Percentiles rank a stretch among this genome's conserved stretches.
These are phyloP conservation scores for Scutellaria baicalensis DNA, from an alignment of 257 asterid genomes.

Conservation along the genomic window DNA sequence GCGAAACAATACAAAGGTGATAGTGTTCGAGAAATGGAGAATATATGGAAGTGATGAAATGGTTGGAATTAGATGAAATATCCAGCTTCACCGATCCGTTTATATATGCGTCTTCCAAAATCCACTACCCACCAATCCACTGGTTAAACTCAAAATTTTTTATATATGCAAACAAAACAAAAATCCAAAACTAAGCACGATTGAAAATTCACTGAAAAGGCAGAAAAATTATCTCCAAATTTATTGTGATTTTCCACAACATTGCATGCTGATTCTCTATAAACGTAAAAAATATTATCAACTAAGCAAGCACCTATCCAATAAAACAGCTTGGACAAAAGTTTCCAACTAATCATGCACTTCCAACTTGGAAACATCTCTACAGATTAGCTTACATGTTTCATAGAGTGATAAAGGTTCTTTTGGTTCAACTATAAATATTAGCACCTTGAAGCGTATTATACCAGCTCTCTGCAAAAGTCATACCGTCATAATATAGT, in stretches of 20 bases:
- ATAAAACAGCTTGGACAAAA: neutral
- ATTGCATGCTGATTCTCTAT: no score
- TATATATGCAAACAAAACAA: neutral
- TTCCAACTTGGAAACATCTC: neutral
- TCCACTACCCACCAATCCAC: constrained; percentile 21
- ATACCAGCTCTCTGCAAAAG: neutral
- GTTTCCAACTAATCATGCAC: neutral
- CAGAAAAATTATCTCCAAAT: no score
- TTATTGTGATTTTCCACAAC: no score
- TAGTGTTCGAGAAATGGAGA: constrained; percentile 29
- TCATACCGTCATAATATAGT: neutral
- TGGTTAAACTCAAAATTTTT: constrained; percentile 4
- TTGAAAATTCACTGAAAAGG: neutral
- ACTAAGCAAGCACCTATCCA: neutral
- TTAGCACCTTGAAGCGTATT: neutral
- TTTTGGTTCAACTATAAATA: neutral
- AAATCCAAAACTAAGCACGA: neutral
- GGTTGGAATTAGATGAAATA: constrained; percentile 41
- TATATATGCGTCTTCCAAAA: constrained; percentile 84
- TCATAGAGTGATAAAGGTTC: neutral
- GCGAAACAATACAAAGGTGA: constrained; percentile 28
- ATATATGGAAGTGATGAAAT: constrained; percentile 31
- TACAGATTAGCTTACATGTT: neutral
- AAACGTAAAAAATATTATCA: no score
- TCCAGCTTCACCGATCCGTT: constrained; percentile 71